Percentiles rank a stretch among this genome's conserved stretches.
phyloP scores from a whole-genome alignment of 169 alveolate genomes.

The Fabrea salina region DNA sequence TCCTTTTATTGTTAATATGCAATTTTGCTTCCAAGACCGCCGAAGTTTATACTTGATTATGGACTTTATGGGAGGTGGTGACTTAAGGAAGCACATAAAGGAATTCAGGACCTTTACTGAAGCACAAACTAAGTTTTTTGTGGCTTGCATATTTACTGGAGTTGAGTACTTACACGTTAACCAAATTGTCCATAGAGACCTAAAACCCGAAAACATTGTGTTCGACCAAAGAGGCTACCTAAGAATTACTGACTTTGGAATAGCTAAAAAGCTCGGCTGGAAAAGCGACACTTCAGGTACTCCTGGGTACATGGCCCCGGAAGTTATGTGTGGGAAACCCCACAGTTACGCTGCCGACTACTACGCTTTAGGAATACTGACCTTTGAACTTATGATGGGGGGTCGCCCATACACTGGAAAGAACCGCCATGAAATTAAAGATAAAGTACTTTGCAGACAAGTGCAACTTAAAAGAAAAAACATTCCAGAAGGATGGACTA shows the following conservation, averaged over 20 bases:
- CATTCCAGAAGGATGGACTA: constrained; percentile 80
- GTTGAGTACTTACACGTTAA: constrained; percentile 68
- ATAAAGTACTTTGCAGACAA: constrained; percentile 74
- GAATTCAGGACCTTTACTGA: constrained; percentile 71
- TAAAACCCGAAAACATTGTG: constrained; percentile 82
- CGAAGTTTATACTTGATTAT: constrained; percentile 79
- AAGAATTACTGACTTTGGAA: constrained; percentile 71
- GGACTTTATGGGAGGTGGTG: constrained; percentile 83
- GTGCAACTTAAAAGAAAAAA: constrained; percentile 63
- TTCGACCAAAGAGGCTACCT: constrained; percentile 69
- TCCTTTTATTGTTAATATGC: constrained; percentile 80
- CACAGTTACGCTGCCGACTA: constrained; percentile 78
- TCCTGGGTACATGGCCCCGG: constrained; percentile 80
- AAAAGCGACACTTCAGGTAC: constrained; percentile 77
- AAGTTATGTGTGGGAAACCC: constrained; percentile 67
- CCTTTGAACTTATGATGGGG: constrained; percentile 62
- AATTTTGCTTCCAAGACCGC: constrained; percentile 80
- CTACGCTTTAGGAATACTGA: constrained; percentile 66
- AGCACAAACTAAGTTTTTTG: constrained; percentile 73
- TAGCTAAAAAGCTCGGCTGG: constrained; percentile 62
- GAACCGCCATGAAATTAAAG: constrained; percentile 83
- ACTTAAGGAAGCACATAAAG: constrained; percentile 77
- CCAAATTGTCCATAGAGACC: constrained; percentile 73
- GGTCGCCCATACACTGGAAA: constrained; percentile 84
- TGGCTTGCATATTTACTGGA: constrained; percentile 63